Evolutionary conservation across 305 asterid species (phyloP).

Genomic region (Fraxinus albicans): DNA sequence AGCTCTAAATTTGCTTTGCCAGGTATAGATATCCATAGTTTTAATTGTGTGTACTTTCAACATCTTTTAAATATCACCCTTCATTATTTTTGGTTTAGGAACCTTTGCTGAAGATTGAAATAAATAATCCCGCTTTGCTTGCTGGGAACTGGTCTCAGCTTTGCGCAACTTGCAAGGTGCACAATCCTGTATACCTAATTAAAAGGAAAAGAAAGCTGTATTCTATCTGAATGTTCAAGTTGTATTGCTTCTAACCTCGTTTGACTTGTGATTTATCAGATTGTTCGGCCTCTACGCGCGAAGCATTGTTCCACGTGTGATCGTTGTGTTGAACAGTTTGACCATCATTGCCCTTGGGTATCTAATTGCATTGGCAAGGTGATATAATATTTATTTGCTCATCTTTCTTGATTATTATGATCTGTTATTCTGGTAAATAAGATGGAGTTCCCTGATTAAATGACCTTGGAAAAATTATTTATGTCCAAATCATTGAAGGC

Average conservation of each 20-base stretch:
- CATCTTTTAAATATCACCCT: neutral
- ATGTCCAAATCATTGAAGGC: neutral
- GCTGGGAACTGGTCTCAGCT: constrained; percentile 98
- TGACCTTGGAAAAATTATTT: neutral
- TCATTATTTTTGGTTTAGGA: constrained; percentile 44
- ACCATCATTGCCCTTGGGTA: constrained; percentile 99
- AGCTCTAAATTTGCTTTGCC: constrained; percentile 7
- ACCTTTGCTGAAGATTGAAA: constrained; percentile 82
- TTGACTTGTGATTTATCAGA: constrained; percentile 48
- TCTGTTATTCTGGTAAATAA: neutral
- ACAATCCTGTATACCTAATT: constrained; percentile 8
- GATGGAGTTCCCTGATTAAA: neutral
- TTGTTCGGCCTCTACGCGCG: constrained; percentile 98
- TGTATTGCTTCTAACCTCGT: constrained; percentile 21
- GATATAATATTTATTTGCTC: constrained; percentile 10
- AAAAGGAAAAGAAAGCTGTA: constrained; percentile 16
- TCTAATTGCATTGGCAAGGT: constrained; percentile 99
- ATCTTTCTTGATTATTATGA: neutral
- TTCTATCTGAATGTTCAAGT: constrained; percentile 10
- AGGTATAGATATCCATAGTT: neutral
- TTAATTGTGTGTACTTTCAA: neutral
- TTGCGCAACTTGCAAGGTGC: constrained; percentile 97
- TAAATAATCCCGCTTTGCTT: constrained; percentile 80
- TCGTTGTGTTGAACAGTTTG: constrained; percentile 98
- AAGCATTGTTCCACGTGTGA: constrained; percentile 98